Evolutionary conservation across 345 rosid genomes (phyloP).

Genomic region (Geranium rotundifolium): DNA sequence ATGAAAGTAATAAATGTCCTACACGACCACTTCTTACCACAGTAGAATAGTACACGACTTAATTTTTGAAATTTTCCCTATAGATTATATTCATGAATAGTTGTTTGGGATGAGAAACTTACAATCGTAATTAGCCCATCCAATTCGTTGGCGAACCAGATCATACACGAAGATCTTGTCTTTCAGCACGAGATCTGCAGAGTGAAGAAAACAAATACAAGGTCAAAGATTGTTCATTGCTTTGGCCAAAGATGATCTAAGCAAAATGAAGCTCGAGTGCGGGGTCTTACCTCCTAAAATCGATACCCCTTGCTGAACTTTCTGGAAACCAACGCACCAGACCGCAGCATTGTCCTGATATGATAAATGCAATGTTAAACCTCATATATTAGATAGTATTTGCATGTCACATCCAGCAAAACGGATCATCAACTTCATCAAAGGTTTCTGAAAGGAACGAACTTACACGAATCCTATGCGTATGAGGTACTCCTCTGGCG

Average conservation of each 20-base stretch:
- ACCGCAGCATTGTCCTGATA: conserved; percentile 60
- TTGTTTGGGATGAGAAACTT: conserved; percentile 23
- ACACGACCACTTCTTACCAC: too few relatives aligned
- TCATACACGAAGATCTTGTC: conserved; percentile 93
- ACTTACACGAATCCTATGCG: conserved; percentile 63
- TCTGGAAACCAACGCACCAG: conserved; percentile 90
- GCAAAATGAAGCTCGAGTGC: conserved; percentile 3
- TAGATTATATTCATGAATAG: too few relatives aligned
- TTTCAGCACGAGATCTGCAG: conserved; percentile 83
- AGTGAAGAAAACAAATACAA: conserved; percentile 4
- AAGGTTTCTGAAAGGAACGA: conserved; percentile 10
- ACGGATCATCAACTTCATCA: neutral
- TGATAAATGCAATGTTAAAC: conserved; percentile 3
- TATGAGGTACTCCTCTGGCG: conserved; percentile 78
- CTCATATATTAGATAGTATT: neutral
- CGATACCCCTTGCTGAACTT: conserved; percentile 41
- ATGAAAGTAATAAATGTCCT: too few relatives aligned
- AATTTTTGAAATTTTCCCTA: too few relatives aligned
- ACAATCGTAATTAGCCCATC: conserved; percentile 93
- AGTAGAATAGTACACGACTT: too few relatives aligned
- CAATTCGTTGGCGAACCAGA: conserved; percentile 64
- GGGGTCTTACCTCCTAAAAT: conserved; percentile 77
- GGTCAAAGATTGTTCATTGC: neutral
- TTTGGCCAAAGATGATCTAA: neutral
- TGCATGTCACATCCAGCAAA: conserved; percentile 1